Percentiles rank a stretch among this genome's conserved stretches.
Conservation (phyloP, 208 protist genomes). For the Leishmania amazonensis region DNA sequence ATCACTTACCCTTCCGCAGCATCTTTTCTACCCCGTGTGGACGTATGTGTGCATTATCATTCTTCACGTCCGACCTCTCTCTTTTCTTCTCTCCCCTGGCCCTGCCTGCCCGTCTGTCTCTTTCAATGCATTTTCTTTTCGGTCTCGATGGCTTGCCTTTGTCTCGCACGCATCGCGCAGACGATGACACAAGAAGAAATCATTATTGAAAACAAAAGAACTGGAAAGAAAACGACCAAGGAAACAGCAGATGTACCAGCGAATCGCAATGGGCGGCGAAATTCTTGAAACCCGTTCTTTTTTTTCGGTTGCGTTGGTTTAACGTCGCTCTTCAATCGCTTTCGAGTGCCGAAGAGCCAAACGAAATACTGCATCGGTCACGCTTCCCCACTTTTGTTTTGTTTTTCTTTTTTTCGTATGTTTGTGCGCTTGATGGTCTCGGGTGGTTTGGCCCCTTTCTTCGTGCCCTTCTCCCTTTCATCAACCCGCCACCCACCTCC, state of each 20-base stretch:
- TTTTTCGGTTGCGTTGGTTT: background rate
- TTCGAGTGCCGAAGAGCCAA: background rate
- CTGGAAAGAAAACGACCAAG: background rate
- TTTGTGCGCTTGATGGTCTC: background rate
- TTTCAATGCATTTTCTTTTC: background rate
- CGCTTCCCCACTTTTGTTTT: background rate
- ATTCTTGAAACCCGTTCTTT: background rate
- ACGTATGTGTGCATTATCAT: background rate
- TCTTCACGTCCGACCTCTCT: background rate
- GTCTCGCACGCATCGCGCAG: background rate
- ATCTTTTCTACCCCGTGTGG: background rate
- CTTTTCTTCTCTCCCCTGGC: background rate
- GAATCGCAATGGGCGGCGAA: background rate
- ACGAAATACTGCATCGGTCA: background rate
- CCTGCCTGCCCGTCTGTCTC: background rate
- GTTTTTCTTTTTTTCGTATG: background rate
- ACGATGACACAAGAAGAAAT: background rate
- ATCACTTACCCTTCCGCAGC: background rate
- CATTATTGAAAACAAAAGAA: too few species aligned
- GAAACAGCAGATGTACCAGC: background rate
- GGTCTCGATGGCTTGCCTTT: background rate
- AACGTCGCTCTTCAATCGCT: background rate
- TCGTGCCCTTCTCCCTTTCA: background rate
- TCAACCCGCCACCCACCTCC: background rate
- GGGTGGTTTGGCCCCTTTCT: background rate